Percentiles rank a stretch among this genome's conserved stretches.
Conservation (phyloP, 345 rosid species). For the Rhizophora mangle region DNA sequence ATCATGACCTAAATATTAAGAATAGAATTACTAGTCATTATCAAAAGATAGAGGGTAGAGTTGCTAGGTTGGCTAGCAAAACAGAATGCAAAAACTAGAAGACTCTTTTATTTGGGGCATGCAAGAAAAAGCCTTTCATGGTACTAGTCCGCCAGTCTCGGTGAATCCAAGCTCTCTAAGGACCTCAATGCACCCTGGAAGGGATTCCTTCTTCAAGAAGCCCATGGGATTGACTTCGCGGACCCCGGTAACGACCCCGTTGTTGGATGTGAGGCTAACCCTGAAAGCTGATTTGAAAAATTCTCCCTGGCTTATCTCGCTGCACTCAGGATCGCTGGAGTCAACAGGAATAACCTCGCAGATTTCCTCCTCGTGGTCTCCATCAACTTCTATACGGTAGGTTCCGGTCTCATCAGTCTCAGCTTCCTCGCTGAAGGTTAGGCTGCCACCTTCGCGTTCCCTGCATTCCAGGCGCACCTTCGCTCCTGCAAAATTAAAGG, state of each 20-base stretch:
- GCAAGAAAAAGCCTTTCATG: neutral
- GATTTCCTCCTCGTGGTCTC: constrained; percentile 63
- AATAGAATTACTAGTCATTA: no score
- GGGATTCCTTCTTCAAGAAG: constrained; percentile 47
- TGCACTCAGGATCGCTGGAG: constrained; percentile 48
- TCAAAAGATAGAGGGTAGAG: no score
- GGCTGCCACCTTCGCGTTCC: constrained; percentile 30
- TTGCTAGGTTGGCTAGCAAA: no score
- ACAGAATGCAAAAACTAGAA: no score
- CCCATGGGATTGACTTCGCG: constrained; percentile 60
- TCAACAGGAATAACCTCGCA: constrained; percentile 46
- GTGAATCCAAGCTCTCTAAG: constrained; percentile 57
- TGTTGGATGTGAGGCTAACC: constrained; percentile 45
- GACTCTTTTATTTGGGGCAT: no score
- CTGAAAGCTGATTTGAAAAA: constrained; percentile 38
- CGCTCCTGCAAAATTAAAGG: constrained; percentile 34
- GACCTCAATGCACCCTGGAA: constrained; percentile 41
- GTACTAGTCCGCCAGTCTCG: constrained; percentile 6
- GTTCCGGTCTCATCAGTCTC: constrained; percentile 37
- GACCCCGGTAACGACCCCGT: constrained; percentile 37
- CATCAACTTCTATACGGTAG: constrained; percentile 44
- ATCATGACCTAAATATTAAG: no score
- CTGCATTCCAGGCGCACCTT: constrained; percentile 59
- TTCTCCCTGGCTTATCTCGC: constrained; percentile 35
- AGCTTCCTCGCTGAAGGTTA: constrained; percentile 36